Percentiles rank a stretch among this genome's conserved stretches.
phyloP scores from a whole-genome alignment of 2,329 filamentous ascomycete genomes.

The Hypoxylon sp. region DNA sequence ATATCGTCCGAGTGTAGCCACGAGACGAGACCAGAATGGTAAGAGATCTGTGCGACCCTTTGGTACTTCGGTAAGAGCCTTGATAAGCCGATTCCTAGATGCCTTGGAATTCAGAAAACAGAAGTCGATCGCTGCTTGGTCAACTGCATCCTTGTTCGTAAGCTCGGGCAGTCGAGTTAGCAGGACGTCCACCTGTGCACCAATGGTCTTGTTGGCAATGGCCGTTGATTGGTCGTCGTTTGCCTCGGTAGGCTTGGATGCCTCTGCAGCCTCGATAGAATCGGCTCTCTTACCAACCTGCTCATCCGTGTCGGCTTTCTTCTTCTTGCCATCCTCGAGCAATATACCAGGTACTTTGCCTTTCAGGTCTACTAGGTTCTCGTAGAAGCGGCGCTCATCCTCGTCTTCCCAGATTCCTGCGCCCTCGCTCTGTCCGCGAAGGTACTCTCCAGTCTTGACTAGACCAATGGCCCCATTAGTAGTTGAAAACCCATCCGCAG shows the following conservation, averaged over 20 bases:
- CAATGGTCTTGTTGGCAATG: conserved; percentile 97
- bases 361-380: conserved; percentile 94
- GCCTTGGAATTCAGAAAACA: conserved; percentile 99
- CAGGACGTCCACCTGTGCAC: conserved; percentile 93
- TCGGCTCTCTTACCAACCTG: conserved; percentile 82
- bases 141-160: conserved; percentile 90
- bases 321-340: conserved; percentile 94
- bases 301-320: conserved; percentile 85
- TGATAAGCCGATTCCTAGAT: conserved; percentile 92
- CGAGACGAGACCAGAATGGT: conserved; percentile 90
- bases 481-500: conserved; percentile 75
- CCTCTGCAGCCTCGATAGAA: conserved; percentile 61
- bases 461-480: conserved; percentile 87
- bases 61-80: conserved; percentile 92
- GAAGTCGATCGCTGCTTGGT: conserved; percentile 94
- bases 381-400: conserved; percentile 97
- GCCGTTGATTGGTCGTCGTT: conserved; percentile 89
- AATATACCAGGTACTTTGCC: conserved; percentile 95
- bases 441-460: conserved; percentile 92
- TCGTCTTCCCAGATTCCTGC: conserved; percentile 99
- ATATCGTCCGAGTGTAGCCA: conserved; percentile 93
- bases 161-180: conserved; percentile 90
- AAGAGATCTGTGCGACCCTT: conserved; percentile 93
- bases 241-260: conserved; percentile 64
- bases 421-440: conserved; percentile 89